Evolutionary conservation across 2,329 filamentous ascomycete genomes (phyloP), one percentile per base, ranked within the genome.

Genomic region (Xylaria sp.): DNA sequence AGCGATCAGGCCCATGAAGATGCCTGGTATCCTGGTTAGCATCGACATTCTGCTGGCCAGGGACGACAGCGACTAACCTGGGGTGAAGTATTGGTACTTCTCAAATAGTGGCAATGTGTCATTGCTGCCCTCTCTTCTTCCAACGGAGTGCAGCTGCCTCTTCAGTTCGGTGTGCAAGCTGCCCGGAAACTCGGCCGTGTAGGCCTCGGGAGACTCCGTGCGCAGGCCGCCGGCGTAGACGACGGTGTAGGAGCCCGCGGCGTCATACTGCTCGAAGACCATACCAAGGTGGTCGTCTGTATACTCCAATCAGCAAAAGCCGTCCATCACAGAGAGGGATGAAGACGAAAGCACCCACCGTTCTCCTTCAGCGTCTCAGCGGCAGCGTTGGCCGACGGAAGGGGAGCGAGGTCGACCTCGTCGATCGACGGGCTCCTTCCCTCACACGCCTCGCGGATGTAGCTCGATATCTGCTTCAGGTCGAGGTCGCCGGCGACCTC

Each of bases 81-180:
- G 91, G 9, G 88, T 93, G 63, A 99, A 89, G 76, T 92, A 97
- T 71, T 96, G 89, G 72, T 99, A 99, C 72, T 90, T 92, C 74
- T 95, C 89, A 66, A 99, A 97, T 40, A 96, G 74, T 3, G 84
- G 79, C 24, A 79, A 71, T 34, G 72, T 78, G 52, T 79, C 70
- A 6, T 70, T 66, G 54, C 82, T 78, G 16, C 69, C 67, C 17
- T 73, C 72, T 50, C 71, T 74, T 60, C 59, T 57, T n/a, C 57
- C 63, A 17, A 66, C 52, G 19, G 63, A 62, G 18, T 72, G 65
- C 7, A 74, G 56, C 49, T 76, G 73, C 62, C 91, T 84, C 82
- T 90, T 94, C 60, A 94, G 74, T 59, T 93, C 90, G 70, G 86
- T 83, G 65, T 89, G 89, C 45, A 89, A 68, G 11, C 80, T 72